A percentile compares a stretch with the other conserved stretches of the same genome.
These are phyloP conservation scores for Solanum sparsipilum DNA, from an alignment of 257 asterid genomes.

Conservation along the genomic window DNA sequence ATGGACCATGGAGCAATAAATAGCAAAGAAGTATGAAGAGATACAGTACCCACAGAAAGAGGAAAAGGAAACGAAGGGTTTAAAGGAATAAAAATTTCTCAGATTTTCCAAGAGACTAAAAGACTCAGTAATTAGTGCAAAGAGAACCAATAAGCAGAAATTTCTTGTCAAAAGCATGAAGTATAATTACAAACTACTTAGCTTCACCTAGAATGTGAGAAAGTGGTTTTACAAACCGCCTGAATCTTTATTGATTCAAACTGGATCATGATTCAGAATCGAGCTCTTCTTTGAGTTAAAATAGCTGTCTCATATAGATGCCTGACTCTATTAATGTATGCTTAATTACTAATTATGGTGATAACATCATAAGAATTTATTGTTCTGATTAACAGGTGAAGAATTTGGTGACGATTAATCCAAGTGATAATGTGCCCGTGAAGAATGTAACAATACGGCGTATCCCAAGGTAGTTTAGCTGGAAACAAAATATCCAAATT, in stretches of 20 bases:
- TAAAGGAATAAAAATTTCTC: background rate
- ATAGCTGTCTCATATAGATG: background rate
- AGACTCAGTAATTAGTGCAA: background rate
- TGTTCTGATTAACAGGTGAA: constrained; percentile 34
- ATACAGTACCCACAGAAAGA: background rate
- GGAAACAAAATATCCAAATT: background rate
- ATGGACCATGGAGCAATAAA: background rate
- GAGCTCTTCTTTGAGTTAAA: background rate
- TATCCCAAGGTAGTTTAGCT: constrained; percentile 49
- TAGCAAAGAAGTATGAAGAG: background rate
- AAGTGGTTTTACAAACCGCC: background rate
- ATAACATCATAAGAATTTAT: background rate
- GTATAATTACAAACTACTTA: background rate
- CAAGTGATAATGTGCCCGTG: constrained; percentile 38
- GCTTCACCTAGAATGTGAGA: background rate
- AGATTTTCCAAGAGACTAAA: background rate
- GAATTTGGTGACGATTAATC: constrained; percentile 47
- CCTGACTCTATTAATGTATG: background rate
- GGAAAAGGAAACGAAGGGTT: background rate
- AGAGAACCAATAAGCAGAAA: background rate
- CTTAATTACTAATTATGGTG: background rate
- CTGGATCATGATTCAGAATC: background rate
- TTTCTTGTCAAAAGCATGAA: background rate
- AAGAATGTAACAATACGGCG: constrained; percentile 52
- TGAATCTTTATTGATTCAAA: background rate